These are phyloP conservation scores for Hanseniaspora jakobsenii DNA, from an alignment of 805 yeast genomes.

Conservation along the genomic window DNA sequence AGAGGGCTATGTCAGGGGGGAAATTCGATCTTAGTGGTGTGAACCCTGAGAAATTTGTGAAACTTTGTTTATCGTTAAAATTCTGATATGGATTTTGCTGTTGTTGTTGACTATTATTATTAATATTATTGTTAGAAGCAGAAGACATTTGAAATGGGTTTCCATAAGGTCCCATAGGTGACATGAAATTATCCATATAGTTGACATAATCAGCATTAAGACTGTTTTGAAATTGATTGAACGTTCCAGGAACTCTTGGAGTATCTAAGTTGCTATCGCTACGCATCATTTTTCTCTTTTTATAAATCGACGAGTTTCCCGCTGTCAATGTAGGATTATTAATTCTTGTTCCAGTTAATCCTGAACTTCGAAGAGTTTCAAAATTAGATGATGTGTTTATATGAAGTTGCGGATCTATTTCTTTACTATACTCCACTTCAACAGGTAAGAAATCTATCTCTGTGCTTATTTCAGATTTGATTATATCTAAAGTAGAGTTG, in stretches of 20 bases:
- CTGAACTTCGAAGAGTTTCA: too few species aligned
- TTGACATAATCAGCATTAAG: too few species aligned
- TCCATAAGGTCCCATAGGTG: conserved; percentile 17
- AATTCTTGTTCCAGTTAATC: too few species aligned
- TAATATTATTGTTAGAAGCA: too few species aligned
- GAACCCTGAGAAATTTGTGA: background rate
- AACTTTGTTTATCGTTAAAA: background rate
- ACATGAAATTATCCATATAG: conserved; percentile 23
- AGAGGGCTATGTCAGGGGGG: background rate
- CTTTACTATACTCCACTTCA: conserved; percentile 29
- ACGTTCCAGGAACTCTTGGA: too few species aligned
- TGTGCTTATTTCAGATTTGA: conserved; percentile 39
- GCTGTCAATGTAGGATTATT: too few species aligned
- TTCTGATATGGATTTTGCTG: too few species aligned
- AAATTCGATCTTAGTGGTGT: conserved; percentile 14
- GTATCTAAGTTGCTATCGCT: conserved; percentile 14
- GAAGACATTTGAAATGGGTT: conserved; percentile 16
- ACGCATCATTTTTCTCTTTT: conserved; percentile 8
- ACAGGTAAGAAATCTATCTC: conserved; percentile 57
- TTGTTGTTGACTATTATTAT: too few species aligned
- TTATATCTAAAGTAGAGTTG: too few species aligned
- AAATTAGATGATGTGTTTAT: conserved; percentile 9
- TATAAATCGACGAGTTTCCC: too few species aligned
- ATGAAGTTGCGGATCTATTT: background rate
- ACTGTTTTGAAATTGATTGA: too few species aligned